Base-by-base conservation (phyloP, 768 basidiomycete genomes). In the Russula sp. region DNA sequence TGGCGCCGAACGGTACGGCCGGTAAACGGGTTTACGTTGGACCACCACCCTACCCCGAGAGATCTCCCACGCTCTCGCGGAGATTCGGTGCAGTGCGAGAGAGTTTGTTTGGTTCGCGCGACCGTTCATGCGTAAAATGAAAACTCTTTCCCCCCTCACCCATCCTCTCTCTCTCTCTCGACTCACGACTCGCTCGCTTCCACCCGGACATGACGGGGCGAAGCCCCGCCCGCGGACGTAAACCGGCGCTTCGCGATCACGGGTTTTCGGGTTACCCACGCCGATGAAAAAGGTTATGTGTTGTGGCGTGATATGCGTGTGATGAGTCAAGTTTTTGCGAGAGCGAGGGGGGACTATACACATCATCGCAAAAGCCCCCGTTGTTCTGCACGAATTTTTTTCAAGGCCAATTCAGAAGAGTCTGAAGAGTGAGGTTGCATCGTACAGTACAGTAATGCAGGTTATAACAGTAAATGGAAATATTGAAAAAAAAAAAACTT, bases 161-260 rank as follows among this genome's bases (percentile, higher is more conserved):
- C 11, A 14, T 8, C 9, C 22, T 6, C 20, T 36, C 10, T 1
- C 56, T 35, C 22, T 6, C 56, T n/a, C 22, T 6, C 3, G 25
- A 29, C 25, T 29, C 25, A 29, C 3, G 25, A 29, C 25, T 29
- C 25, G 3, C 18, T 20, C 50, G 11, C 25, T 36, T 34, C 16
- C 38, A 22, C 43, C 57, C 62, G 58, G 62, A 55, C 39, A 54
- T 59, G 62, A 32, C 58, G 62, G 61, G 58, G 18, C 39, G 58
- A 62, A 58, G 46, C 34, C 34, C 38, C 52, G 52, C 34, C 34
- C 58, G 46, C 51, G 62, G 48, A 54, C 57, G 58, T 63, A 63
- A 59, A 53, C 34, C 39, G 43, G 32, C 45, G 45, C 61, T 58
- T 63, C 61, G 56, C 56, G 29, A 62, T 39, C 43, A 58, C 61